Evolutionary conservation across 306 rosid genomes (phyloP).

Genomic region (Quercus berberidifolia): DNA sequence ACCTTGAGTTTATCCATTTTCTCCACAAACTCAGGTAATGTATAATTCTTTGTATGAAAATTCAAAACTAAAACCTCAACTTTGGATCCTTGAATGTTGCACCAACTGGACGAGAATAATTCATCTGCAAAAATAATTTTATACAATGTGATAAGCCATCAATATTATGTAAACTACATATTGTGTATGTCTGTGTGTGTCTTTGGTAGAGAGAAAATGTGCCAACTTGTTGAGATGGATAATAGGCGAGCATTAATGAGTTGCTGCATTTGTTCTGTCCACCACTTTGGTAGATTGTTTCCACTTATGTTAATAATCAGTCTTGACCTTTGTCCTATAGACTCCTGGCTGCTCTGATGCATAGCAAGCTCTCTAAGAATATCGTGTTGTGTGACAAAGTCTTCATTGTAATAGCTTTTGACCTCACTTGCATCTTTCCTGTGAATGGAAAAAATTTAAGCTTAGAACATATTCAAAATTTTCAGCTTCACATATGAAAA

Average conservation of each 20-base stretch:
- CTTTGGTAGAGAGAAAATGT: conserved; percentile 1
- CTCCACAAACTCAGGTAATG: conserved; percentile 41
- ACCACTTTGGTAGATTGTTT: conserved; percentile 54
- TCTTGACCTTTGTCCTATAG: conserved; percentile 35
- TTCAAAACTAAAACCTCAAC: conserved; percentile 63
- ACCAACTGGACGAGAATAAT: conserved; percentile 40
- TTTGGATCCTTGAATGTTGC: conserved; percentile 37
- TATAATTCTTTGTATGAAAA: conserved; percentile 34
- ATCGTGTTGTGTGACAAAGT: conserved; percentile 46
- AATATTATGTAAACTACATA: not conserved
- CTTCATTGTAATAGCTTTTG: conserved; percentile 35
- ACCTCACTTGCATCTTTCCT: conserved; percentile 33
- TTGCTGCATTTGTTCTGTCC: conserved; percentile 34
- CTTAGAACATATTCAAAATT: not conserved
- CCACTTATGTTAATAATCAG: conserved; percentile 36
- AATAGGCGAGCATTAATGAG: conserved; percentile 34
- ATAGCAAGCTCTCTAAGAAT: conserved; percentile 69
- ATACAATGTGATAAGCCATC: not conserved
- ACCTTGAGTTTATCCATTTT: conserved; percentile 47
- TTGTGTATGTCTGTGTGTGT: not conserved
- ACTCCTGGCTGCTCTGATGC: conserved; percentile 22
- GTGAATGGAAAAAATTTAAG: conserved; percentile 3
- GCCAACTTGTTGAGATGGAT: conserved; percentile 64
- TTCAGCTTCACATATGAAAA: not conserved
- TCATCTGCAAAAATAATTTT: conserved; percentile 46